Base-by-base conservation (phyloP, 108 stramenopile genomes). In the Cyclotella atomus region DNA sequence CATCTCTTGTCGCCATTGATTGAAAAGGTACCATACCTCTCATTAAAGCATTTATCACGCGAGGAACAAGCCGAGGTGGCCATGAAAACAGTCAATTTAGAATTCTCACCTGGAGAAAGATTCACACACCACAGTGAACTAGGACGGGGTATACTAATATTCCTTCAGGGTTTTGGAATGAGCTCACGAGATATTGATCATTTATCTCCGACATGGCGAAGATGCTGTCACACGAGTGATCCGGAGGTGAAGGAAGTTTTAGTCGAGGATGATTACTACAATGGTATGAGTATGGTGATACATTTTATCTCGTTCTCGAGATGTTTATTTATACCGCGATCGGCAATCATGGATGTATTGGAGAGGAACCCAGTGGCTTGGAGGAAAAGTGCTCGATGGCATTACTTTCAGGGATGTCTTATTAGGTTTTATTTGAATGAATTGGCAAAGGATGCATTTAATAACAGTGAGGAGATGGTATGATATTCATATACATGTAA, bases 1-100 rank as follows among this genome's bases (percentile, higher is more conserved):
- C 75, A 70, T 61, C 44, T 76, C 17, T 33, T 60, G 17, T 30
- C 34, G 16, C 30, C 20, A 28, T 2, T 53, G 1, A 44, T 78
- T 30, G 70, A 78, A 46, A 44, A 24, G 0, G 64, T 69, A 9
- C 77, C 71, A 25, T 78, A 78, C 52, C 27, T 78, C 12, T 78
- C 77, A n/a, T 56, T 63, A 6, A 63, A 29, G 12, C 70, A 60
- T 32, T 16, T 72, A 38, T 29, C 59, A 14, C 44, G 59, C 24
- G 25, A 43, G 17, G 71, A 78, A 45, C 71, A 78, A 53, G 64
- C 67, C 8, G 64, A 69, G 7, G 53, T 78, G 10, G 77, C 77
- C 28, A 36, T 78, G 28, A 56, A 38, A 25, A 65, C 62, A 12
- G 64, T 56, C 0, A 62, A 41, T 45, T 15, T 78, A 10, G 77